Evolutionary conservation across 73 alveolate genomes (phyloP), one percentile per base, ranked within the genome.

Genomic region (Paraurostyla sp.): DNA sequence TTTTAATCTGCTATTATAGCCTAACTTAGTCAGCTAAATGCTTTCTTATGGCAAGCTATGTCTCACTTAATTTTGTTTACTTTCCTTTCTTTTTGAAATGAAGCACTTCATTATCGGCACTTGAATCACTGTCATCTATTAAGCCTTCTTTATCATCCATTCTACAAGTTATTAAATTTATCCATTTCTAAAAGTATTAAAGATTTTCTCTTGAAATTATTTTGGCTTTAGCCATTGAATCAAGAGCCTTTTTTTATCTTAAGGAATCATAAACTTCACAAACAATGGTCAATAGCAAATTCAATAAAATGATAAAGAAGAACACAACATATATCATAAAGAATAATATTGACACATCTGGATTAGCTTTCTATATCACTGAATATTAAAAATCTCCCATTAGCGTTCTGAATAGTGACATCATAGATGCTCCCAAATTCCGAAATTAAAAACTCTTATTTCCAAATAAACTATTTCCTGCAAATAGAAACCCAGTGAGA

Each of bases 201-300:
- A 45, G 46, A 50, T 73, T 42, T 43, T 73, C 65, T 49, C 40
- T 73, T 1, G 65, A 48, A 1, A 73, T 73, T 15, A 73, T 49
- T 36, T 73, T 73, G 11, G 86, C 86, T 73, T 73, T 48, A 6
- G 86, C 86, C 86, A 73, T 73, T 2, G 86, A 73, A 38, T 73
- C 71, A 13, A 73, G 32, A 27, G 71, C 86, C 49, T 73, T 48
- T 46, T 73, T 73, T 16, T 73, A 48, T 7, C 86, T 22, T 1
- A 73, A 50, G 0, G 86, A 43, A 73, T 73, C 86, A 45, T 73
- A 73, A 43, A 73, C 71, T 43, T 49, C 40, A 13, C 54, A 57
- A 2, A 91, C 65, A 50, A 91, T 91, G 3, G 94, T 91, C n/a
- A 87, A 35, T 40, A 91, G 78, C 75, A 91, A 46, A 57, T 91